These are phyloP conservation scores for Pelargonium cotyledonis DNA, from an alignment of 441 rosid species.

Conservation along the genomic window DNA sequence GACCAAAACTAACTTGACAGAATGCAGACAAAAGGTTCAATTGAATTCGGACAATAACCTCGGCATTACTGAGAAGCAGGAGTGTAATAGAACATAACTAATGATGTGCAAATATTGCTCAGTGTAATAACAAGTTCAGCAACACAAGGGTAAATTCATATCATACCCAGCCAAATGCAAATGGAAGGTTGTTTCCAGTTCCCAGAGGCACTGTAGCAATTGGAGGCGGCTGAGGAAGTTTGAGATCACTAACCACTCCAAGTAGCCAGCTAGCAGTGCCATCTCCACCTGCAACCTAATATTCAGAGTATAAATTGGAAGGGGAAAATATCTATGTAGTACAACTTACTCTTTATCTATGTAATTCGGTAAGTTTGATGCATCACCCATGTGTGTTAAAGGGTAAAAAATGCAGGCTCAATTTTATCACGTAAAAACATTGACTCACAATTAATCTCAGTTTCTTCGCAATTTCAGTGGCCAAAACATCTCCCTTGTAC, in stretches of 20 bases:
- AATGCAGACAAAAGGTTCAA: not conserved
- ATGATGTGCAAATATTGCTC: not conserved
- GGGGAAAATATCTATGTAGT: not conserved
- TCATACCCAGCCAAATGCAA: slow-evolving; percentile 51
- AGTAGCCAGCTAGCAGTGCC: slow-evolving; percentile 51
- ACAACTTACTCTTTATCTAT: not conserved
- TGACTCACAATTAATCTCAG: slow-evolving; percentile 45
- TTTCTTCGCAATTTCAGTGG: slow-evolving; percentile 32
- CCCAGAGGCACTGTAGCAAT: slow-evolving; percentile 47
- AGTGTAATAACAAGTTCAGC: not conserved
- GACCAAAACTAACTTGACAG: not conserved
- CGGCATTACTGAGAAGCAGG: too few relatives aligned
- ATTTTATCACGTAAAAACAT: not conserved
- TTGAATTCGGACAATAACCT: not conserved
- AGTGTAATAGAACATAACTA: not conserved
- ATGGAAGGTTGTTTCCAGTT: slow-evolving; percentile 51
- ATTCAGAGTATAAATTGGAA: slow-evolving; percentile 9
- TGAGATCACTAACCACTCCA: slow-evolving; percentile 45
- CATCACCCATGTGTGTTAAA: not conserved
- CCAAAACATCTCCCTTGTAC: slow-evolving; percentile 31
- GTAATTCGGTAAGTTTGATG: not conserved
- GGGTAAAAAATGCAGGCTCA: not conserved
- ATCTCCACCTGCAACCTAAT: slow-evolving; percentile 52
- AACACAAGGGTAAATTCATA: slow-evolving; percentile 7
- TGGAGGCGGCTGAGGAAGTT: slow-evolving; percentile 40